These are phyloP conservation scores for Microbotryum scabiosae DNA, from an alignment of 1,284 basidiomycete species.

Conservation along the genomic window DNA sequence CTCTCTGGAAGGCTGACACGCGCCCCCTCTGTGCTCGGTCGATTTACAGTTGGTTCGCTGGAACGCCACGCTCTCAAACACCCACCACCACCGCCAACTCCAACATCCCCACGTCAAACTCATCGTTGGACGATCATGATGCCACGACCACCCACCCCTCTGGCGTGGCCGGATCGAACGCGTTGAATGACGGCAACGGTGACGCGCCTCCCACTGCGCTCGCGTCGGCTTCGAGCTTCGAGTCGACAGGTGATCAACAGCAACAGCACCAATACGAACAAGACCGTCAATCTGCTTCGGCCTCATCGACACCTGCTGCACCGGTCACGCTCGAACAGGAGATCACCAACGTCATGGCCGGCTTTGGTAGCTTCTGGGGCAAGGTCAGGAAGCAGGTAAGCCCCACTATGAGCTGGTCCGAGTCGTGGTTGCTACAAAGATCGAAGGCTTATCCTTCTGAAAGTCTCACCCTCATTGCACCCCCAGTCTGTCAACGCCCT, in stretches of 20 bases:
- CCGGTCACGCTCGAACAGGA: slow-evolving; percentile 26
- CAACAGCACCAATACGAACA: neutral
- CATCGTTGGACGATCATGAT: too few species aligned
- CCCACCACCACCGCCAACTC: too few species aligned
- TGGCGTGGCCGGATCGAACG: too few species aligned
- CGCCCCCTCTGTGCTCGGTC: too few species aligned
- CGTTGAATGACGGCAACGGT: too few species aligned
- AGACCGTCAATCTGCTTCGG: neutral
- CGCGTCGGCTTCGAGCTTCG: neutral
- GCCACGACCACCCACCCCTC: too few species aligned
- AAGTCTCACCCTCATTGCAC: neutral
- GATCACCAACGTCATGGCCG: slow-evolving; percentile 24
- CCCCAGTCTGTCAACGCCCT: slow-evolving; percentile 7
- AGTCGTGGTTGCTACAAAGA: neutral
- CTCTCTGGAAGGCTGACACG: too few species aligned
- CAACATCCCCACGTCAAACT: too few species aligned
- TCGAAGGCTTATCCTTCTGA: neutral
- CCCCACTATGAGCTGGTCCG: too few species aligned
- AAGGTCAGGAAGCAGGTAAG: slow-evolving; percentile 32
- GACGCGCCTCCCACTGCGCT: too few species aligned
- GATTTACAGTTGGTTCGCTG: too few species aligned
- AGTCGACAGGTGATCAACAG: neutral
- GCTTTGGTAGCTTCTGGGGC: slow-evolving; percentile 34
- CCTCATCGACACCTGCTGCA: neutral
- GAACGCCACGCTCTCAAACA: too few species aligned